A percentile compares a stretch with the other conserved stretches of the same genome.
These are phyloP conservation scores for Abrus pulchellus DNA, from an alignment of 306 rosid species.

Conservation along the genomic window DNA sequence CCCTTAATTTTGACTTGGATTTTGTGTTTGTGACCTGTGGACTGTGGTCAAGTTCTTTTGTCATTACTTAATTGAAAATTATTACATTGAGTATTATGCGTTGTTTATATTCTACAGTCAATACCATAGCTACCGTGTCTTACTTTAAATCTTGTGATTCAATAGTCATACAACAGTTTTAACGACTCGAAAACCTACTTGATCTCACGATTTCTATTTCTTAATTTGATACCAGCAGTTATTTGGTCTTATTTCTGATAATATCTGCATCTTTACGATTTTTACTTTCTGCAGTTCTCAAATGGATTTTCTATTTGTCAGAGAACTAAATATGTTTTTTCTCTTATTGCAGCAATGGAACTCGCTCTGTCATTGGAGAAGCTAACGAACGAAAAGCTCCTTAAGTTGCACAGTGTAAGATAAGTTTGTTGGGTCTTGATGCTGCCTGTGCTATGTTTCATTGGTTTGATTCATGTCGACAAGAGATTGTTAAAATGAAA, in stretches of 20 bases:
- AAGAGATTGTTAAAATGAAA: conserved; percentile 4
- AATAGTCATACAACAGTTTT: too few species aligned
- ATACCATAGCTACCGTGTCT: too few species aligned
- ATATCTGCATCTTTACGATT: neutral
- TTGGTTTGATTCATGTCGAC: conserved; percentile 2
- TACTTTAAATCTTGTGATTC: neutral
- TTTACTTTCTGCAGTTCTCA: conserved; percentile 22
- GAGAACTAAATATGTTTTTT: neutral
- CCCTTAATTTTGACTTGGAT: neutral
- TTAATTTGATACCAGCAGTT: neutral
- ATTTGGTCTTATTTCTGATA: neutral
- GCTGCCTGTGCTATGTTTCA: conserved; percentile 1
- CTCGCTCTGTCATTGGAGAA: conserved; percentile 91
- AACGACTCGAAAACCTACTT: neutral
- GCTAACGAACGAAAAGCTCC: conserved; percentile 87
- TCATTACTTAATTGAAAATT: neutral
- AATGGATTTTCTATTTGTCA: neutral
- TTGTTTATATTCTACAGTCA: too few species aligned
- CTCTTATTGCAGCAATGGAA: conserved; percentile 79
- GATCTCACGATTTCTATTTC: neutral
- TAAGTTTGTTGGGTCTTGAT: conserved; percentile 23
- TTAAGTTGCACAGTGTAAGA: conserved; percentile 72
- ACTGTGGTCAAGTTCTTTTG: neutral
- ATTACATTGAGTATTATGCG: too few species aligned
- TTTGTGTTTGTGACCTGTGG: neutral